Evolutionary conservation across 2,329 filamentous ascomycete species (phyloP).

Genomic region (Neopestalotiopsis sp.): DNA sequence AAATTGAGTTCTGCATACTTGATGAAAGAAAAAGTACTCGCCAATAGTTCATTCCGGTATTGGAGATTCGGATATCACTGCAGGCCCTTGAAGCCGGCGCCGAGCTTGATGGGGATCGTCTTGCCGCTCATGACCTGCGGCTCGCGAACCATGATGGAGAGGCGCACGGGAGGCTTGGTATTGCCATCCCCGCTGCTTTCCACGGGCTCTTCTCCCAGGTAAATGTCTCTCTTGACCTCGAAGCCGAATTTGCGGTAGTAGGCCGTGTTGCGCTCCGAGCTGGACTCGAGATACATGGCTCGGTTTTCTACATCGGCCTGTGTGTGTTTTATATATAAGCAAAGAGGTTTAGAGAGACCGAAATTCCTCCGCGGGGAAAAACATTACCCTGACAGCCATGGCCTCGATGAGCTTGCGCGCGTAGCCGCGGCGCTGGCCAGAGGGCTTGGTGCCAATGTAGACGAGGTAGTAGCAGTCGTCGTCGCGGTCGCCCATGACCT

Average conservation of each 20-base stretch:
- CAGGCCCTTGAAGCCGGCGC: conserved; percentile 35
- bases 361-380: background rate
- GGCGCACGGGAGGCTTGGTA: conserved; percentile 56
- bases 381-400: conserved; percentile 64
- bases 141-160: conserved; percentile 86
- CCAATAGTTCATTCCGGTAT: background rate
- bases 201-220: conserved; percentile 45
- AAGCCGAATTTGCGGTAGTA: conserved; percentile 83
- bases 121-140: conserved; percentile 50
- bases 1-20: background rate
- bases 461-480: conserved; percentile 80
- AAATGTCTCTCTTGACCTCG: conserved; percentile 66
- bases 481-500: conserved; percentile 71
- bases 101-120: conserved; percentile 42
- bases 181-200: conserved; percentile 24
- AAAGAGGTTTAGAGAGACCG: background rate
- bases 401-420: conserved; percentile 73
- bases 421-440: conserved; percentile 74
- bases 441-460: conserved; percentile 79
- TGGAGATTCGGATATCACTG: conserved; percentile 14
- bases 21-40: background rate
- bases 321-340: background rate
- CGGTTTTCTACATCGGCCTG: conserved; percentile 72
- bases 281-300: conserved; percentile 81
- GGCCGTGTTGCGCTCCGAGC: conserved; percentile 67